These are phyloP conservation scores for Globisporangium canariense DNA, from an alignment of 352 stramenopile genomes.

Conservation along the genomic window DNA sequence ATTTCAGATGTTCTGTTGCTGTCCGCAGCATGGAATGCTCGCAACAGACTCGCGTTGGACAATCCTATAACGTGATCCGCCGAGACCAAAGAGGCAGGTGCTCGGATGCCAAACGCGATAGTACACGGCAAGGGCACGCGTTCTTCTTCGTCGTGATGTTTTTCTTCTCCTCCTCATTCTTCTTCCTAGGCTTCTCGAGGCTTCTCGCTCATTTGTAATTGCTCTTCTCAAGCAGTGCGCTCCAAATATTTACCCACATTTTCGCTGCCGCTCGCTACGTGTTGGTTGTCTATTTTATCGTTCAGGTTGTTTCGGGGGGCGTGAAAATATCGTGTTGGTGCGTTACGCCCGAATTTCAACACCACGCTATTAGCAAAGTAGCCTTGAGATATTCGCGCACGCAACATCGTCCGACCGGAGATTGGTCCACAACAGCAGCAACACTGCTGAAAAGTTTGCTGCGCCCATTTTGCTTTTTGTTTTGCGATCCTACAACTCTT, in stretches of 20 bases:
- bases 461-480: no score
- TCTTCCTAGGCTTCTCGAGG: not conserved
- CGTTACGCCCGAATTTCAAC: not conserved
- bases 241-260: no score
- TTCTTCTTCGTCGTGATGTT: not conserved
- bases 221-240: no score
- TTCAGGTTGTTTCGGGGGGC: no score
- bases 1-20: not conserved
- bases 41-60: constrained; percentile 1
- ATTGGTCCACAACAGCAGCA: not conserved
- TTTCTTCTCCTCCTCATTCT: not conserved
- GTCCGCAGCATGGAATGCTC: no score
- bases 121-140: not conserved
- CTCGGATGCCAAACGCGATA: not conserved
- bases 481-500: no score
- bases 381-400: not conserved
- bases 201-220: not conserved
- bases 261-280: no score
- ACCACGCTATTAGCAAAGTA: not conserved
- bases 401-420: not conserved
- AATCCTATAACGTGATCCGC: not conserved
- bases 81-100: no score
- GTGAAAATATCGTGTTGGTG: no score
- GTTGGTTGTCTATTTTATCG: no score
- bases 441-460: no score